Conservation (phyloP, 495 filamentous ascomycete genomes). For the Penicillium diatomitis region DNA sequence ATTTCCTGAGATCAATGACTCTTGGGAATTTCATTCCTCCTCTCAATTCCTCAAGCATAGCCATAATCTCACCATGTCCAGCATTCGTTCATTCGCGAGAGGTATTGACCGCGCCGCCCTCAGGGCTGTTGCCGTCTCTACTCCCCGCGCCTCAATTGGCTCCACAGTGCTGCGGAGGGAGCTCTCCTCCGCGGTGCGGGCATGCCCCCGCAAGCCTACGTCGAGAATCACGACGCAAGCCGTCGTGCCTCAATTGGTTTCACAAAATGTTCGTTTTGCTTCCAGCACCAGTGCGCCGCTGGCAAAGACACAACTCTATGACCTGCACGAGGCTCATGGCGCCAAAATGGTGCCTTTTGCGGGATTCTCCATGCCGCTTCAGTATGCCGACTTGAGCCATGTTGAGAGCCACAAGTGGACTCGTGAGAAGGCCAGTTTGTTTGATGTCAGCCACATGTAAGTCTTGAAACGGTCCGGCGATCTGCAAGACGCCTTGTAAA, state of each 20-base stretch:
- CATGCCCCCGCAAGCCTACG: slow-evolving; percentile 11
- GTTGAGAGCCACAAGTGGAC: slow-evolving; percentile 81
- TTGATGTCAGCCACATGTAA: slow-evolving; percentile 65
- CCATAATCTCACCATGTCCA: slow-evolving; percentile 20
- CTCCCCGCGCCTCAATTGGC: slow-evolving; percentile 32
- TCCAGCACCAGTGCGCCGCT: slow-evolving; percentile 46
- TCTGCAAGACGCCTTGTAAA: too few relatives aligned
- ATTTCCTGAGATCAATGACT: neutral
- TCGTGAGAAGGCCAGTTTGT: slow-evolving; percentile 74
- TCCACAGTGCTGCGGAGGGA: slow-evolving; percentile 25
- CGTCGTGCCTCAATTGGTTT: slow-evolving; percentile 10
- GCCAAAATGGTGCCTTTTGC: slow-evolving; percentile 97
- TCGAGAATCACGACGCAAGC: slow-evolving; percentile 7
- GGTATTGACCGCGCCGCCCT: slow-evolving; percentile 25
- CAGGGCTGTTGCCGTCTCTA: slow-evolving; percentile 17
- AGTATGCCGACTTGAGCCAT: slow-evolving; percentile 68
- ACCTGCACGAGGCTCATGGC: slow-evolving; percentile 68
- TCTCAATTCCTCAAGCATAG: slow-evolving; percentile 11
- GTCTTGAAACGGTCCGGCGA: slow-evolving; percentile 1
- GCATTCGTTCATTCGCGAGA: slow-evolving; percentile 25
- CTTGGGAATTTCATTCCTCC: slow-evolving; percentile 9
- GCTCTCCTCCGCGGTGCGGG: slow-evolving; percentile 27
- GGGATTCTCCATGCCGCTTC: slow-evolving; percentile 86
- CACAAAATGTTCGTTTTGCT: slow-evolving; percentile 43
- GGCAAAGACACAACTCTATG: slow-evolving; percentile 69